Conservation (phyloP, 2,329 filamentous ascomycete genomes). For the Emericellopsis cladophorae region DNA sequence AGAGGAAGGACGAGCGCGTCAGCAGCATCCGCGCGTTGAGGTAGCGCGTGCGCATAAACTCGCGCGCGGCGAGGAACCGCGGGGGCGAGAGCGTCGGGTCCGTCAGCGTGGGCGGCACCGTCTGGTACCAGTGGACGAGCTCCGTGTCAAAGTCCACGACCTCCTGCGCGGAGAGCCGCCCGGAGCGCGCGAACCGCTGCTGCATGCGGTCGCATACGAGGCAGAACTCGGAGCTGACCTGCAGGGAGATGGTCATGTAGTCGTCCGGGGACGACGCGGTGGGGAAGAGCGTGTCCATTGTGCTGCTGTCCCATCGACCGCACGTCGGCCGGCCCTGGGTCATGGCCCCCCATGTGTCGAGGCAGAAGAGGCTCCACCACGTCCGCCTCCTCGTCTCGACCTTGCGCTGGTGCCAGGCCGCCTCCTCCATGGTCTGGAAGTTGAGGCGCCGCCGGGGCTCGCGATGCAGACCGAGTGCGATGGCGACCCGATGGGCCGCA, state of each 20-base stretch:
- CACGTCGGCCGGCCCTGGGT: conserved; percentile 50
- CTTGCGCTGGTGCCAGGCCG: conserved; percentile 9
- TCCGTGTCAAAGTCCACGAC: conserved; percentile 13
- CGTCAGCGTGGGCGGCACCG: conserved; percentile 9
- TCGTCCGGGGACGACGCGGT: conserved; percentile 9
- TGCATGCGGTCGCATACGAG: conserved; percentile 15
- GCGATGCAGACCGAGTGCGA: conserved; percentile 57
- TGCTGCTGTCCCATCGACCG: conserved; percentile 14
- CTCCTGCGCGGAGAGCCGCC: conserved; percentile 10
- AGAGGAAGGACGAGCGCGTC: conserved; percentile 9
- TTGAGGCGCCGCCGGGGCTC: conserved; percentile 24
- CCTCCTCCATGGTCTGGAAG: conserved; percentile 30
- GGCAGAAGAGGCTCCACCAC: conserved; percentile 61
- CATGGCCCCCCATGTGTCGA: conserved; percentile 61
- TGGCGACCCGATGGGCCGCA: conserved; percentile 62
- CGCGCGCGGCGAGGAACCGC: conserved; percentile 11
- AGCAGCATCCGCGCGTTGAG: conserved; percentile 14
- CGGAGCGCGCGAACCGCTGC: conserved; percentile 14
- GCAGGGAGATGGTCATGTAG: conserved; percentile 10
- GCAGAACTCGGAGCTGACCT: conserved; percentile 14
- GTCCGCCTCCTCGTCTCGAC: conserved; percentile 50
- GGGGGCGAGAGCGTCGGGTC: conserved; percentile 10
- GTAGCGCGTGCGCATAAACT: conserved; percentile 16
- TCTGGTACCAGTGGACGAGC: conserved; percentile 12
- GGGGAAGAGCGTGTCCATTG: conserved; percentile 16